A percentile compares a stretch with the other conserved stretches of the same genome.
Conservation (phyloP, 495 filamentous ascomycete genomes). For the Penicillium dipodomyicola region DNA sequence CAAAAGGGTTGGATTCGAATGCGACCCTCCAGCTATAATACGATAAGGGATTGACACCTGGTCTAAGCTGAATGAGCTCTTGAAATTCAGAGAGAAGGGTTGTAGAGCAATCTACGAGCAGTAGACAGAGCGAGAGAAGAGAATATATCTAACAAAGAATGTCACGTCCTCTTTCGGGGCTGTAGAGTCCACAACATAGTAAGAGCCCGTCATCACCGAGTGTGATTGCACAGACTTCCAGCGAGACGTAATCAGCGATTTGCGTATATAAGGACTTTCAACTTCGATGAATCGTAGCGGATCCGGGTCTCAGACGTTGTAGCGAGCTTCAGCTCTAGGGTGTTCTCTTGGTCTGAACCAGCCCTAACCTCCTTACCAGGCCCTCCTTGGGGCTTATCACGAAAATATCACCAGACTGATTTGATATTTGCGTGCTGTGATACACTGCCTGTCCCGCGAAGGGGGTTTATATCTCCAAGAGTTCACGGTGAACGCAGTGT, state of each 20-base stretch:
- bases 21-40: constrained; percentile 13
- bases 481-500: neutral
- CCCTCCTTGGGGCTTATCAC: constrained; percentile 3
- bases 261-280: constrained; percentile 12
- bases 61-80: constrained; percentile 22
- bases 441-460: neutral
- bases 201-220: constrained; percentile 22
- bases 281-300: constrained; percentile 22
- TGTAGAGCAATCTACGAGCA: constrained; percentile 16
- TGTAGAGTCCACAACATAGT: constrained; percentile 19
- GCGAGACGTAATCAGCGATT: constrained; percentile 18
- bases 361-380: constrained; percentile 3
- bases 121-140: constrained; percentile 15
- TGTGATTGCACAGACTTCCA: constrained; percentile 21
- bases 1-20: constrained; percentile 25
- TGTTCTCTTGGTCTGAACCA: constrained; percentile 17
- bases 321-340: constrained; percentile 15
- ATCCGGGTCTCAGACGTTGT: constrained; percentile 28
- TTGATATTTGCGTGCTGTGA: neutral
- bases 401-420: neutral
- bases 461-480: no score
- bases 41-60: constrained; percentile 11
- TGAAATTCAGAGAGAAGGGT: constrained; percentile 10
- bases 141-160: constrained; percentile 21
- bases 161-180: constrained; percentile 25